Conservation (phyloP, 2,329 filamentous ascomycete genomes). For the Claviceps pazoutovae region DNA sequence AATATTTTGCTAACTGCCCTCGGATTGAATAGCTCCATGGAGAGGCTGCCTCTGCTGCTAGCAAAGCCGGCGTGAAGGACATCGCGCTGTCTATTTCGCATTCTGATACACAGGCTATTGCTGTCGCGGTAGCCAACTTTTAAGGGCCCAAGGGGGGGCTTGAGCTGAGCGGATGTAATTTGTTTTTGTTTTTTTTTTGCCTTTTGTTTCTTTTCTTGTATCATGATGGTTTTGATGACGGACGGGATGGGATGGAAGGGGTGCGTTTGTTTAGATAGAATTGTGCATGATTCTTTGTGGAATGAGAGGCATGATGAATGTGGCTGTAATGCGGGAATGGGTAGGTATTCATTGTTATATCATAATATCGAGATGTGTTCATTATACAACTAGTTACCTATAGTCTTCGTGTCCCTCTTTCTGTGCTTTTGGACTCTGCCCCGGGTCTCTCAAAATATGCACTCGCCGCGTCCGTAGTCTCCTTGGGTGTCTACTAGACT, state of each 20-base stretch:
- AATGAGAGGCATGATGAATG: too few relatives aligned
- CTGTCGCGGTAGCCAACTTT: conserved; percentile 76
- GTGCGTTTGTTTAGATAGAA: too few relatives aligned
- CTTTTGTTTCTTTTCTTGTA: conserved; percentile 2
- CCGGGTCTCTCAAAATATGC: too few relatives aligned
- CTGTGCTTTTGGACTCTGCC: too few relatives aligned
- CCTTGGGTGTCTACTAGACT: too few relatives aligned
- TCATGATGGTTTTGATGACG: background rate
- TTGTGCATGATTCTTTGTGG: too few relatives aligned
- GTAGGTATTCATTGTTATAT: too few relatives aligned
- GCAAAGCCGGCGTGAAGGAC: conserved; percentile 72
- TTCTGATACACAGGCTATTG: conserved; percentile 85
- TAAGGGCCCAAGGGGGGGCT: conserved; percentile 23
- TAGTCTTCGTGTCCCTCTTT: too few relatives aligned
- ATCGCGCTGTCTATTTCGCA: conserved; percentile 93
- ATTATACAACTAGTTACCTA: too few relatives aligned
- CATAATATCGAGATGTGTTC: too few relatives aligned
- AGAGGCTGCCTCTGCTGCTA: conserved; percentile 69
- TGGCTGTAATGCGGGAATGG: too few relatives aligned
- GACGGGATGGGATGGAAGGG: background rate
- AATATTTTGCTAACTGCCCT: conserved; percentile 21
- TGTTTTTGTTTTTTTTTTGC: background rate
- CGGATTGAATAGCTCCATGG: conserved; percentile 56
- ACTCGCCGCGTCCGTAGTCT: too few relatives aligned
- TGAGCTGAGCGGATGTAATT: background rate